Conservation (phyloP, 2,329 filamentous ascomycete species). For the Sarocladium brachiariae region DNA sequence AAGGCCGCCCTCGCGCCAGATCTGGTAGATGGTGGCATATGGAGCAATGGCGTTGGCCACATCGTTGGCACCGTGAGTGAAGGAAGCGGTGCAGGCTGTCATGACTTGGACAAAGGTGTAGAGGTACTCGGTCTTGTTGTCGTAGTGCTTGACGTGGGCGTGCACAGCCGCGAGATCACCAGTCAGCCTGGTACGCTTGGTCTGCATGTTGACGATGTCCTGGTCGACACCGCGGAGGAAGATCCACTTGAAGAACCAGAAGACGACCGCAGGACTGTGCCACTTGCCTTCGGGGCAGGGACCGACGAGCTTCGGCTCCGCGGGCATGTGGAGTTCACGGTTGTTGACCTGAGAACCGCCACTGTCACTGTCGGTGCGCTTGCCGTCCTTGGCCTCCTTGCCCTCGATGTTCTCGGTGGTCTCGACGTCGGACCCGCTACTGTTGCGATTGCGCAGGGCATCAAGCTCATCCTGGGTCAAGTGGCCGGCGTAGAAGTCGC, state of each 20-base stretch:
- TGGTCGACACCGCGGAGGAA: conserved; percentile 41
- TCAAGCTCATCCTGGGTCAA: conserved; percentile 47
- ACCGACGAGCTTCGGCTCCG: conserved; percentile 27
- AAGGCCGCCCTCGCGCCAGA: conserved; percentile 46
- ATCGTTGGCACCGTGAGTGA: conserved; percentile 62
- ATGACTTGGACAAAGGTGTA: conserved; percentile 55
- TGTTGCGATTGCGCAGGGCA: conserved; percentile 16
- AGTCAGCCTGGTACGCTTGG: conserved; percentile 40
- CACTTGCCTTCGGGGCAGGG: conserved; percentile 34
- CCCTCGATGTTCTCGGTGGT: conserved; percentile 17
- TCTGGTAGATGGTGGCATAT: conserved; percentile 55
- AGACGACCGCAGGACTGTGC: conserved; percentile 34
- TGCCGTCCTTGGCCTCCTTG: conserved; percentile 26
- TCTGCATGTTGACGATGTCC: conserved; percentile 25
- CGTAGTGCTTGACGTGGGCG: conserved; percentile 50
- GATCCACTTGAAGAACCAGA: conserved; percentile 36
- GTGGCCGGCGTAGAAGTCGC: conserved; percentile 51
- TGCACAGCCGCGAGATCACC: conserved; percentile 49
- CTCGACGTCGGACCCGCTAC: conserved; percentile 16
- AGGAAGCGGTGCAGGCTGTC: conserved; percentile 56
- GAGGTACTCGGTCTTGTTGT: conserved; percentile 50
- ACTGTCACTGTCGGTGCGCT: conserved; percentile 20
- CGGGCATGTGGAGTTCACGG: conserved; percentile 19
- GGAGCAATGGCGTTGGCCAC: conserved; percentile 57
- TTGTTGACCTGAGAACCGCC: conserved; percentile 18